Evolutionary conservation across 2,329 filamentous ascomycete genomes (phyloP).

Genomic region (Fusarium marasasianum): DNA sequence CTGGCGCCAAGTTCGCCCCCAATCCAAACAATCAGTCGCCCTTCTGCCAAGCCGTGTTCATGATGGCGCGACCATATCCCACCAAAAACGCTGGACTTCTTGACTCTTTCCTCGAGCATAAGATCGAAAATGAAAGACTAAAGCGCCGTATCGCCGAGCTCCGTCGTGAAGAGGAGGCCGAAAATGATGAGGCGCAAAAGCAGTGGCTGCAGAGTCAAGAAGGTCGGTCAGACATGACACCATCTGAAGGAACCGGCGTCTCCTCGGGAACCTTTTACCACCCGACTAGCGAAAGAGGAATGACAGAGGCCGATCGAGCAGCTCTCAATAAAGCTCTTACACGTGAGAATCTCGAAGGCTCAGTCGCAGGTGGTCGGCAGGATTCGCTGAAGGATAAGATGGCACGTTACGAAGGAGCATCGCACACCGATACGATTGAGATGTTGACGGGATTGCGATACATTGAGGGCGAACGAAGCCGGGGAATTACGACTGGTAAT

Average conservation of each 20-base stretch:
- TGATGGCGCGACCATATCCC: constrained; percentile 91
- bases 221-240: constrained; percentile 62
- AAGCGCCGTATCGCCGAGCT: constrained; percentile 86
- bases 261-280: constrained; percentile 47
- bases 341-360: constrained; percentile 81
- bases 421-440: constrained; percentile 87
- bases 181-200: constrained; percentile 72
- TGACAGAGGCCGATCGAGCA: constrained; percentile 73
- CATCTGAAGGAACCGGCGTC: constrained; percentile 56
- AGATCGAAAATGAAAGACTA: constrained; percentile 92
- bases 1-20: constrained; percentile 70
- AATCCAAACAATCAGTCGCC: constrained; percentile 71
- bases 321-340: constrained; percentile 76
- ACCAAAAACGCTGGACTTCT: constrained; percentile 86
- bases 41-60: constrained; percentile 89
- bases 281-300: constrained; percentile 54
- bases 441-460: constrained; percentile 92
- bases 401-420: constrained; percentile 79
- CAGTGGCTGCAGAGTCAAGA: constrained; percentile 70
- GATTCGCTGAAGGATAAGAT: constrained; percentile 88
- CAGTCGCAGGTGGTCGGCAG: constrained; percentile 69
- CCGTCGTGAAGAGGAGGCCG: constrained; percentile 85
- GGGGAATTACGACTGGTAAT: constrained; percentile 87
- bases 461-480: constrained; percentile 86
- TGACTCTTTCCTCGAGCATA: constrained; percentile 95